phyloP scores from a whole-genome alignment of 257 asterid species.

The Solanum chiquidenum region DNA sequence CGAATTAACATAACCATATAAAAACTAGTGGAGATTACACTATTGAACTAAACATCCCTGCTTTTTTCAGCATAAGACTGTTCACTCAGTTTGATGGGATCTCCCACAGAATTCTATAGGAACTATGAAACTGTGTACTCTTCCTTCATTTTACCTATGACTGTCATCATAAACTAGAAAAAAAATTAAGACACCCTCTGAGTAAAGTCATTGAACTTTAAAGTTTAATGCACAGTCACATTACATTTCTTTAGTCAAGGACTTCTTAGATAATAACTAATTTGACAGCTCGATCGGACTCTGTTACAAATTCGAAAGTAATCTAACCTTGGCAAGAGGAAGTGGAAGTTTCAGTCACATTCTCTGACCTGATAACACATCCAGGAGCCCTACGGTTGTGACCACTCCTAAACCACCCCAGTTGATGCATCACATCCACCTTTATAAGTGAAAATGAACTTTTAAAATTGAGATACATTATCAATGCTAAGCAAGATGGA shows the following conservation, averaged over 20 bases:
- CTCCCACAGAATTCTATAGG: background rate
- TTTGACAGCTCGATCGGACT: background rate
- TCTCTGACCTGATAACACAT: slow-evolving; percentile 17
- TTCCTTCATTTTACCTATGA: background rate
- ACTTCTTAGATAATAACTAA: background rate
- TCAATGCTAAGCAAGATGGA: background rate
- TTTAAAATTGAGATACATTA: background rate
- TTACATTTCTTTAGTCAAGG: background rate
- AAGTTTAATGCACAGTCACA: background rate
- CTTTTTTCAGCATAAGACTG: background rate
- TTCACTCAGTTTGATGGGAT: background rate
- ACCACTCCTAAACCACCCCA: slow-evolving; percentile 10
- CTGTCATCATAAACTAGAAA: background rate
- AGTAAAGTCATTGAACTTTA: background rate
- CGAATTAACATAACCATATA: background rate
- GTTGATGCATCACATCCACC: slow-evolving; percentile 10
- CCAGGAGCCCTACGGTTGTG: background rate
- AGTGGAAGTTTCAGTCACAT: slow-evolving; percentile 10
- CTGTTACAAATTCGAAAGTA: background rate
- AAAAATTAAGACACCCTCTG: background rate
- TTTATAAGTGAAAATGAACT: background rate
- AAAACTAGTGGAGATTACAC: background rate
- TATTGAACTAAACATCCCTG: background rate
- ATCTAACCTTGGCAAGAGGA: slow-evolving; percentile 9
- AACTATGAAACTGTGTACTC: background rate